Conservation (phyloP, 2,329 filamentous ascomycete species). For the Xylariomycetidae sp. region DNA sequence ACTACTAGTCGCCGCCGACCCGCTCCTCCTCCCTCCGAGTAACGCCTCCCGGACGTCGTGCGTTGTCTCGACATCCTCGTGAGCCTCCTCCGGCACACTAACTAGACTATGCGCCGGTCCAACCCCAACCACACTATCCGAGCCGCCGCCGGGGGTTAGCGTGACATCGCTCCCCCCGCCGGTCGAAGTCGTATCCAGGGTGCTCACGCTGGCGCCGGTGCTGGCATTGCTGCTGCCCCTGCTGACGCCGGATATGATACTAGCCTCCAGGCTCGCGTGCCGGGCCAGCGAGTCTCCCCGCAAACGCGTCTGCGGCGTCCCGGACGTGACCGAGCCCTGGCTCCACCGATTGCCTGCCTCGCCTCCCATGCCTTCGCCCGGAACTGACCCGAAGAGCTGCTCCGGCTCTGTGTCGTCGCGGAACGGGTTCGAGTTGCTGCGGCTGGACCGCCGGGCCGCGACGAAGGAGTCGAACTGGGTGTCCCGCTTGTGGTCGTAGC, state of each 20-base stretch:
- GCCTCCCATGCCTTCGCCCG: conserved; percentile 16
- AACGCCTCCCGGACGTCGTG: no score
- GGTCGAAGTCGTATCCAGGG: not conserved
- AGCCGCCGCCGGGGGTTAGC: no score
- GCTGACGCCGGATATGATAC: conserved; percentile 10
- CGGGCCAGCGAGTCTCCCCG: conserved; percentile 18
- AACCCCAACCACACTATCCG: no score
- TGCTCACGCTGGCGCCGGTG: conserved; percentile 1
- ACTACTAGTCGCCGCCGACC: no score
- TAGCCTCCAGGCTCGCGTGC: conserved; percentile 21
- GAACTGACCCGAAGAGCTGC: conserved; percentile 30
- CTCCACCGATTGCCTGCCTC: conserved; percentile 5
- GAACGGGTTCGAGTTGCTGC: conserved; percentile 15
- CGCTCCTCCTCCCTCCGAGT: no score
- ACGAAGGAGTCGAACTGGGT: conserved; percentile 45
- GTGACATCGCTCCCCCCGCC: no score
- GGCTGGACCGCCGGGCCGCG: conserved; percentile 24
- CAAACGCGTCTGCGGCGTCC: conserved; percentile 12
- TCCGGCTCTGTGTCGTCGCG: conserved; percentile 23
- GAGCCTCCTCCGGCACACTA: no score
- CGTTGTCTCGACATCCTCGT: no score
- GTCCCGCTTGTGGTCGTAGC: conserved; percentile 41
- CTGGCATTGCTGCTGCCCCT: conserved; percentile 5
- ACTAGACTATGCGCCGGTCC: no score
- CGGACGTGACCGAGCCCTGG: conserved; percentile 15